Evolutionary conservation across 305 asterid genomes (phyloP).

Genomic region (Ruellia speciosa): DNA sequence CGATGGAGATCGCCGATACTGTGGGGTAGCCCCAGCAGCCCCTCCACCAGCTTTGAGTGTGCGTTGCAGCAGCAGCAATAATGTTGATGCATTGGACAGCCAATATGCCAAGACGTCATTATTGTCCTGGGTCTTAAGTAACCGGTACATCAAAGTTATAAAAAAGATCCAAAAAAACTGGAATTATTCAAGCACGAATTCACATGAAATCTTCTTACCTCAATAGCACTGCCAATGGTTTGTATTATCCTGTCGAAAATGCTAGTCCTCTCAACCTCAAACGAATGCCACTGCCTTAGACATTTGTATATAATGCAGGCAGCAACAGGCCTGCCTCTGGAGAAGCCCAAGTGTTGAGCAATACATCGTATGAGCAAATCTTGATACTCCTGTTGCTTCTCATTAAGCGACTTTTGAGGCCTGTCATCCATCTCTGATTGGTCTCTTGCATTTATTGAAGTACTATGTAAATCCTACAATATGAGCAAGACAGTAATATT

Average conservation of each 20-base stretch:
- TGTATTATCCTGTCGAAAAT: conserved; percentile 92
- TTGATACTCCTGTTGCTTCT: conserved; percentile 98
- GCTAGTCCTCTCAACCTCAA: conserved; percentile 94
- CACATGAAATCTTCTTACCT: conserved; percentile 41
- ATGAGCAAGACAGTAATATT: conserved; percentile 19
- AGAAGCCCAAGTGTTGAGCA: conserved; percentile 94
- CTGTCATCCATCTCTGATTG: conserved; percentile 70
- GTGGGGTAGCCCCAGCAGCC: conserved; percentile 64
- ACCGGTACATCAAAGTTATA: conserved; percentile 17
- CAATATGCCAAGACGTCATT: conserved; percentile 83
- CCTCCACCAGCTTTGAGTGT: conserved; percentile 84
- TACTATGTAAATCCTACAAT: conserved; percentile 73
- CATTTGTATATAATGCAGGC: conserved; percentile 97
- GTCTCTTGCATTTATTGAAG: conserved; percentile 69
- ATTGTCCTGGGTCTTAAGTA: conserved; percentile 73
- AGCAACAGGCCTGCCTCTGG: conserved; percentile 88
- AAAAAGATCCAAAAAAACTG: conserved; percentile 12
- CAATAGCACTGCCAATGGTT: conserved; percentile 91
- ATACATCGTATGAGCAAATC: conserved; percentile 93
- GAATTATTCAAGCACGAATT: conserved; percentile 2
- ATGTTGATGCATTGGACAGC: conserved; percentile 93
- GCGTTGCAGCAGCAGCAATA: conserved; percentile 79
- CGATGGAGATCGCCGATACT: conserved; percentile 68
- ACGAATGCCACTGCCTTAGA: conserved; percentile 96
- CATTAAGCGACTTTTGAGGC: conserved; percentile 93